A percentile compares a stretch with the other conserved stretches of the same genome.
These are phyloP conservation scores for Fragilaria crotonensis DNA, from an alignment of 108 stramenopile species.

Conservation along the genomic window DNA sequence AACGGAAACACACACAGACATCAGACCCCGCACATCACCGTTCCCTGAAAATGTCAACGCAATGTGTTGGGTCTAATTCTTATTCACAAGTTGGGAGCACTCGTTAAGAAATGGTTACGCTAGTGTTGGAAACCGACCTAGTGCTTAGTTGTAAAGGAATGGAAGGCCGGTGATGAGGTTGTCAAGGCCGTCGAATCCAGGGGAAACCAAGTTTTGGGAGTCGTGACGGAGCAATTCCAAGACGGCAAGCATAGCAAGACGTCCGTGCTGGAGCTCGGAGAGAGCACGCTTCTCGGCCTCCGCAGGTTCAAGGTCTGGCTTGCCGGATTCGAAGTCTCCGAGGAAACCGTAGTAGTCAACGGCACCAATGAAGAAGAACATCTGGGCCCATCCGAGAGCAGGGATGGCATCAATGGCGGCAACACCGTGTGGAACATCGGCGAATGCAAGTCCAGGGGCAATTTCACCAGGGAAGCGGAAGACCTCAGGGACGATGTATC, in stretches of 20 bases:
- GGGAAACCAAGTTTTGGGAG: no score
- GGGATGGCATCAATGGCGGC: slow-evolving; percentile 67
- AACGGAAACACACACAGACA: no score
- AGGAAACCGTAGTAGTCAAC: slow-evolving; percentile 56
- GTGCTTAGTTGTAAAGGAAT: slow-evolving; percentile 25
- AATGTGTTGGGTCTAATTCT: no score
- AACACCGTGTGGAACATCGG: slow-evolving; percentile 73
- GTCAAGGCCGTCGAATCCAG: slow-evolving; percentile 15
- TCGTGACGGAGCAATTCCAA: slow-evolving; percentile 2
- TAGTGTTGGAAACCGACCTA: no score
- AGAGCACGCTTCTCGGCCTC: not conserved
- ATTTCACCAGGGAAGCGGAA: slow-evolving; percentile 47
- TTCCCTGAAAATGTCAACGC: no score
- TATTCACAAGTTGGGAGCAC: no score
- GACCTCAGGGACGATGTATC: slow-evolving; percentile 35
- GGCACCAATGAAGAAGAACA: slow-evolving; percentile 67
- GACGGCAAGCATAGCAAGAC: slow-evolving; percentile 56
- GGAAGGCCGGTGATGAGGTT: slow-evolving; percentile 27
- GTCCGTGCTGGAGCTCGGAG: slow-evolving; percentile 58
- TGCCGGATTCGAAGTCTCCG: slow-evolving; percentile 51
- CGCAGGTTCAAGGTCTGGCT: slow-evolving; percentile 16
- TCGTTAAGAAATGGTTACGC: no score
- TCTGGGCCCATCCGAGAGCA: slow-evolving; percentile 65
- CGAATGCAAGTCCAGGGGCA: slow-evolving; percentile 55
- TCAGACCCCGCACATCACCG: no score